phyloP scores from a whole-genome alignment of 2,329 filamentous ascomycete genomes.

The Anthostomella pinea region DNA sequence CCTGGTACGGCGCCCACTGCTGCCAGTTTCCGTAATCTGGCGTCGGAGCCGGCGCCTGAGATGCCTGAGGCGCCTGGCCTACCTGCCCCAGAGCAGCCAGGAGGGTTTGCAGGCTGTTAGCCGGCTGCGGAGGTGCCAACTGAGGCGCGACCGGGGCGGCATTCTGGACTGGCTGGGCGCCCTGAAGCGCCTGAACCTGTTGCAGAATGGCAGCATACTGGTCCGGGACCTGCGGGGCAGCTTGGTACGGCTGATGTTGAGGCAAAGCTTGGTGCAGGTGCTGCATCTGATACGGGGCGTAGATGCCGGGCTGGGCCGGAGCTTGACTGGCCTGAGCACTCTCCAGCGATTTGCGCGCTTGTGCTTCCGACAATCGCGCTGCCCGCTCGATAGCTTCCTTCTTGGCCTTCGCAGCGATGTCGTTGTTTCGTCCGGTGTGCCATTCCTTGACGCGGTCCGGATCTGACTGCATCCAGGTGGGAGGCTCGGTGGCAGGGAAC shows the following conservation, averaged over 20 bases:
- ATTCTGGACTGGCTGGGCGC: conserved; percentile 16
- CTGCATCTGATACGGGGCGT: conserved; percentile 13
- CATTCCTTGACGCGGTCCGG: conserved; percentile 49
- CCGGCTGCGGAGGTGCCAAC: conserved; percentile 19
- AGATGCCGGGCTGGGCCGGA: conserved; percentile 6
- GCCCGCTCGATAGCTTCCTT: conserved; percentile 37
- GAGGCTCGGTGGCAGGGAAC: conserved; percentile 50
- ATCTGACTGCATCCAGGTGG: conserved; percentile 49
- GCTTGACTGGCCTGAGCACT: conserved; percentile 2
- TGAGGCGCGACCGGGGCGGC: conserved; percentile 12
- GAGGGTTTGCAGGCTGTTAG: conserved; percentile 24
- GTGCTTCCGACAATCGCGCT: conserved; percentile 33
- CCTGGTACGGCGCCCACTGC: conserved; percentile 21
- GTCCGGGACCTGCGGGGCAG: conserved; percentile 15
- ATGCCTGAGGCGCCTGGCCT: conserved; percentile 1
- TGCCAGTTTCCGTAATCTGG: conserved; percentile 16
- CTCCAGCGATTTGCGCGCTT: conserved; percentile 26
- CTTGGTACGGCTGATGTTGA: conserved; percentile 15
- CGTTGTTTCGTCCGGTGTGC: conserved; percentile 48
- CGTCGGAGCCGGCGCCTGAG: conserved; percentile 10
- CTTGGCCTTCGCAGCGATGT: conserved; percentile 37
- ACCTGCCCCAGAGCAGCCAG: conserved; percentile 24
- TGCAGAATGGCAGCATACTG: conserved; percentile 25
- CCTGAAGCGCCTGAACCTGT: conserved; percentile 25
- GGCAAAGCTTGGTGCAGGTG: too few relatives aligned